Evolutionary conservation across 179 eudicot species (phyloP).

Genomic region (Gypsophila paniculata): DNA sequence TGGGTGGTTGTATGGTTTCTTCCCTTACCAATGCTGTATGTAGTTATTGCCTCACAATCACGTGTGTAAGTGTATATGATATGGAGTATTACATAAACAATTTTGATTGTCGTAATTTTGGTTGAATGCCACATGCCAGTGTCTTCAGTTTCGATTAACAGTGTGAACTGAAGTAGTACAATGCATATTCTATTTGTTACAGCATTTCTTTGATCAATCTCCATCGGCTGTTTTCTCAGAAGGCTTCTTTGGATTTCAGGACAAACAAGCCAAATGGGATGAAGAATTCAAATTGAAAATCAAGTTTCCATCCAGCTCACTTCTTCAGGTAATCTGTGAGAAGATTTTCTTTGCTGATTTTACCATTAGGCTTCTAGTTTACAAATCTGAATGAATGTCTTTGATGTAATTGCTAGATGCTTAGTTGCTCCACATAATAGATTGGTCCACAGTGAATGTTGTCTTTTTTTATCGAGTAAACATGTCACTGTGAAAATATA

Average conservation of each 20-base stretch:
- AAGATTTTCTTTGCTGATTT: conserved; percentile 4
- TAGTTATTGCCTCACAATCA: too few species aligned
- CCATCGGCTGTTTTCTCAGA: too few species aligned
- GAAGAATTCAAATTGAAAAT: conserved; percentile 71
- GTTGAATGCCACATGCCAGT: neutral
- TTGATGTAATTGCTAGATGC: too few species aligned
- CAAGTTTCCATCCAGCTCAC: conserved; percentile 46
- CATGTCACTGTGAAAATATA: neutral
- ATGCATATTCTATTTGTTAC: too few species aligned
- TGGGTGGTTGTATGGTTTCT: too few species aligned
- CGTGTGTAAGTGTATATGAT: too few species aligned
- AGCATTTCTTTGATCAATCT: too few species aligned
- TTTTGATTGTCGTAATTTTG: neutral
- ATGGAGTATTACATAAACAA: neutral
- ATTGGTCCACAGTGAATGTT: neutral
- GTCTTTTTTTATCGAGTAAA: conserved; percentile 3
- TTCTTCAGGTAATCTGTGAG: conserved; percentile 57
- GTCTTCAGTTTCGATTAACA: neutral
- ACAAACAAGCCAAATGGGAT: conserved; percentile 89
- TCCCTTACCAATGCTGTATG: too few species aligned
- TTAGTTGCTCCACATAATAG: neutral
- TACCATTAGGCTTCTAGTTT: neutral
- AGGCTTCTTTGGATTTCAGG: conserved; percentile 38
- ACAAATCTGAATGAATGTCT: too few species aligned
- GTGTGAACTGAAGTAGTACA: neutral